Evolutionary conservation across 352 stramenopile genomes (phyloP).

Genomic region (Blastocystis sp.): DNA sequence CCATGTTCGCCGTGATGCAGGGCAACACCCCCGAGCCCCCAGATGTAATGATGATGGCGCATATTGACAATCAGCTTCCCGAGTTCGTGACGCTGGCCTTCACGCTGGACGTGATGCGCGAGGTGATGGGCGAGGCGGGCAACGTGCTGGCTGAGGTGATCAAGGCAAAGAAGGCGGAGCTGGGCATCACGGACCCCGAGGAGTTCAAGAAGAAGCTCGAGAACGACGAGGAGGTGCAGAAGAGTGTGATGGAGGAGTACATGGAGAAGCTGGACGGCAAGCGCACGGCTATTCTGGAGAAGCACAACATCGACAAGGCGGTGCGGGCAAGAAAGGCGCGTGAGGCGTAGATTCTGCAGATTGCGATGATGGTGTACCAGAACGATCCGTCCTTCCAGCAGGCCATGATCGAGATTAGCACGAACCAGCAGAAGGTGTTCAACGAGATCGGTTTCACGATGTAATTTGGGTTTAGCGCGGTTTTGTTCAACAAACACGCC

Average conservation of each 20-base stretch:
- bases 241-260: conserved; percentile 56
- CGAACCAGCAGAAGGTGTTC: conserved; percentile 59
- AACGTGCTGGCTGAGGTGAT: conserved; percentile 32
- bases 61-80: conserved; percentile 27
- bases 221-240: conserved; percentile 50
- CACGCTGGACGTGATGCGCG: conserved; percentile 31
- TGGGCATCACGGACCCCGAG: conserved; percentile 8
- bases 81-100: conserved; percentile 51
- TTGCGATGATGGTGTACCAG: conserved; percentile 66
- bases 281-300: conserved; percentile 53
- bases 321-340: neutral
- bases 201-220: conserved; percentile 45
- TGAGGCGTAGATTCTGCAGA: conserved; percentile 63
- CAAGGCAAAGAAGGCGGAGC: conserved; percentile 25
- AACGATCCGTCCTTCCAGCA: conserved; percentile 65
- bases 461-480: conserved; percentile 61
- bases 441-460: conserved; percentile 35
- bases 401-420: conserved; percentile 56
- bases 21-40: conserved; percentile 40
- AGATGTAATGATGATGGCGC: neutral
- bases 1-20: conserved; percentile 57
- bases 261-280: conserved; percentile 51
- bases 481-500: conserved; percentile 54
- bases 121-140: conserved; percentile 20
- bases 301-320: conserved; percentile 60